Base-by-base conservation (phyloP, 1,284 basidiomycete species). In the Rhodotorula sp. region DNA sequence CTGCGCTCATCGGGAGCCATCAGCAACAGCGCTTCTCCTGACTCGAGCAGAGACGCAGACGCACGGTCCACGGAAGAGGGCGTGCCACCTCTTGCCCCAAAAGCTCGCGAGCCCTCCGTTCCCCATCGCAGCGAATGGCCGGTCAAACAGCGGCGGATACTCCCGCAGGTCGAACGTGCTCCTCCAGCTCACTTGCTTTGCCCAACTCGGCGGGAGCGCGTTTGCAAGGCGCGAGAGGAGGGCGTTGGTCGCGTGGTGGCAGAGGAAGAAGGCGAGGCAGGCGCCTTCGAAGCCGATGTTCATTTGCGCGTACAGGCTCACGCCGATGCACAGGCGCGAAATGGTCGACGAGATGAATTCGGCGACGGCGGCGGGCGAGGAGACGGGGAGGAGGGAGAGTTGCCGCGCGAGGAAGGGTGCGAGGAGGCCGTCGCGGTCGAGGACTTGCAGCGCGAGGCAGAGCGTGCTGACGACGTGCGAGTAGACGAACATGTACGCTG, bases 271-370 rank as follows among this genome's bases (percentile, higher is more conserved):
- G 14, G 41, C 44, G 25, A 74, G 23, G 17, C 48, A 52, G 21
- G 42, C 42, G 12, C 68, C 70, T 34, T 49, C 44, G 61, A 63
- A 72, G 4, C 73, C 73, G 42, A 74, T 57, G 17, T 68, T 53
- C 73, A 74, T 74, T n/a, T 74, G 71, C 13, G 48, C 53, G 53
- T 63, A 64, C 7, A 74, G 62, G 19, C 55, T 57, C 25, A 72
- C 49, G 34, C 73, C 73, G 48, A 74, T 61, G 13, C 46, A 25
- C 45, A 72, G 56, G 48, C 72, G 72, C 8, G 71, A 44, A 25
- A 64, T n/a, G 14, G 67, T 41, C 14, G 49, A 41, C 12, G 68
- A 48, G n/a, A 62, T 0, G 12, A 66, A 27, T 8, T 46, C 46
- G 27, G 52, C 65, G n/a, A 23, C 45, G 19, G 46, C 46, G 13